Evolutionary conservation across 169 alveolate genomes (phyloP).

Genomic region (Miamiensis avidus): DNA sequence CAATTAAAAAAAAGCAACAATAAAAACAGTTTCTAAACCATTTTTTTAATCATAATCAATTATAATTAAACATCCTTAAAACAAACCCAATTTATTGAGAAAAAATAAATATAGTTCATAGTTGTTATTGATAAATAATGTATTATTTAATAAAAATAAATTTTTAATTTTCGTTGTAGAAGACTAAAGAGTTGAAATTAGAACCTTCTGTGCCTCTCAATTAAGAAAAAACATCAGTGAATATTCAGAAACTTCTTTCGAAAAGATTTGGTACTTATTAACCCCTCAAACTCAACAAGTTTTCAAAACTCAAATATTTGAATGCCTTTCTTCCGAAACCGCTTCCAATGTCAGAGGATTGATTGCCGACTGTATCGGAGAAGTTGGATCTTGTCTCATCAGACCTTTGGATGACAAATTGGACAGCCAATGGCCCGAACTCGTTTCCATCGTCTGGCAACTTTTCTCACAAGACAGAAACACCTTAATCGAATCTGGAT

Average conservation of each 20-base stretch:
- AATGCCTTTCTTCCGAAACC: conserved; percentile 41
- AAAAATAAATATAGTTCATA: too few species aligned
- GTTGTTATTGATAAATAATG: too few species aligned
- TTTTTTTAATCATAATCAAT: too few species aligned
- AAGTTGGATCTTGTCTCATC: conserved; percentile 48
- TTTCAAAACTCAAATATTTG: conserved; percentile 51
- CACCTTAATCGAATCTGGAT: conserved; percentile 44
- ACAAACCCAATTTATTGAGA: too few species aligned
- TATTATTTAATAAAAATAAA: too few species aligned
- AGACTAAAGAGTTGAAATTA: conserved; percentile 28
- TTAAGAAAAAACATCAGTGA: conserved; percentile 49
- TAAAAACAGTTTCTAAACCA: too few species aligned
- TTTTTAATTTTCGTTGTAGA: conserved; percentile 39
- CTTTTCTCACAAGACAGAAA: conserved; percentile 40
- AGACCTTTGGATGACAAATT: conserved; percentile 34
- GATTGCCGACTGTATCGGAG: conserved; percentile 52
- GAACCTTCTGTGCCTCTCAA: conserved; percentile 50
- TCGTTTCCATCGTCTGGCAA: conserved; percentile 47
- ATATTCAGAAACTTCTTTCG: conserved; percentile 44
- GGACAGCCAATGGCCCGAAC: conserved; percentile 48
- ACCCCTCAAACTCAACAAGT: conserved; percentile 41
- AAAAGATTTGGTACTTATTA: conserved; percentile 45
- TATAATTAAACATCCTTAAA: too few species aligned
- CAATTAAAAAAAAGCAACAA: too few species aligned
- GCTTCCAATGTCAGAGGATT: conserved; percentile 43